Percentiles rank a stretch among this genome's conserved stretches.
Evolutionary conservation across 1,139 yeast genomes (phyloP).

Genomic region (Saccharomycopsis hybrid): DNA sequence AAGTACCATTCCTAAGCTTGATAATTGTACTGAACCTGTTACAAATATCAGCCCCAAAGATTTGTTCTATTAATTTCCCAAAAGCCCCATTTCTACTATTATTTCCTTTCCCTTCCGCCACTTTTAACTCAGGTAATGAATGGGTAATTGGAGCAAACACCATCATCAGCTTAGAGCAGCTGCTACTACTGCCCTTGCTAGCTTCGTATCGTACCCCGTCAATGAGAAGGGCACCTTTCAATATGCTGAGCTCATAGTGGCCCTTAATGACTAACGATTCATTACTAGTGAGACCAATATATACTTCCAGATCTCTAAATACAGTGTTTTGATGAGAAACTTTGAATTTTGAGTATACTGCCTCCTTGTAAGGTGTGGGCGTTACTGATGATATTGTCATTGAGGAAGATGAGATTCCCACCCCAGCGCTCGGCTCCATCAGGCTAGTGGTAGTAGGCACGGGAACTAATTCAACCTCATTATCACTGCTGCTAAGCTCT

Average conservation of each 20-base stretch:
- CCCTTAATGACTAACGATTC: slow-evolving; percentile 57
- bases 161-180: no score
- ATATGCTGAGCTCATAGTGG: slow-evolving; percentile 44
- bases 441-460: background rate
- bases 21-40: slow-evolving; percentile 27
- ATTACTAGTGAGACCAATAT: slow-evolving; percentile 37
- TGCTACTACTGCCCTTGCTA: background rate
- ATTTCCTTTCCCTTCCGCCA: background rate
- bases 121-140: slow-evolving; percentile 45
- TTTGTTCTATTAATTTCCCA: background rate
- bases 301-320: slow-evolving; percentile 1
- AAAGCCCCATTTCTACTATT: background rate
- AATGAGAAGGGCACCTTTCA: slow-evolving; percentile 51
- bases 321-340: slow-evolving; percentile 1
- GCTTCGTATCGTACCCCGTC: slow-evolving; percentile 50
- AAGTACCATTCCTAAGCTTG: slow-evolving; percentile 36
- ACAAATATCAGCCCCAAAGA: no score
- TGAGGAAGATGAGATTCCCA: background rate
- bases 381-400: background rate
- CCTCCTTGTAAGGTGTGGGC: background rate
- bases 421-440: background rate
- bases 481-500: slow-evolving; percentile 2
- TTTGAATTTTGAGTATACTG: slow-evolving; percentile 2
- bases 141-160: slow-evolving; percentile 40
- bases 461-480: background rate